phyloP scores from a whole-genome alignment of 2,329 filamentous ascomycete species.

The Gaeumannomyces tritici region DNA sequence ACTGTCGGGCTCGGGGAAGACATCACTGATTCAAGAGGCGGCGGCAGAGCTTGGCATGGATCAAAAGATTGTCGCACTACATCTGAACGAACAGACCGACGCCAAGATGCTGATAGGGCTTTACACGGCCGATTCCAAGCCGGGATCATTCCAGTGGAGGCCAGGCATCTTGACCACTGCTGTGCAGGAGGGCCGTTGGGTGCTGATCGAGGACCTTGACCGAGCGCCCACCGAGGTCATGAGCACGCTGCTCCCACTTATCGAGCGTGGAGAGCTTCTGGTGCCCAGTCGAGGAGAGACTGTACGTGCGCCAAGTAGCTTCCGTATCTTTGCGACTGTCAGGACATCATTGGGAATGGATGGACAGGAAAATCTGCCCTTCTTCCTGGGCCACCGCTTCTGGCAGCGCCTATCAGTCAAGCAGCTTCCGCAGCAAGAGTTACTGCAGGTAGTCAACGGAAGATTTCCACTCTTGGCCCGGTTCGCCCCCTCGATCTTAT shows the following conservation, averaged over 20 bases:
- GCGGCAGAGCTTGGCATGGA: conserved; percentile 72
- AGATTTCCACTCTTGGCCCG: conserved; percentile 62
- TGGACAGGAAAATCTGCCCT: conserved; percentile 57
- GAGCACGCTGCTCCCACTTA: conserved; percentile 82
- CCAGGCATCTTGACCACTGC: conserved; percentile 90
- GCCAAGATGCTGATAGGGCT: conserved; percentile 92
- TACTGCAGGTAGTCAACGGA: conserved; percentile 61
- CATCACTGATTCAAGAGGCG: conserved; percentile 71
- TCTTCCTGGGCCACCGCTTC: conserved; percentile 73
- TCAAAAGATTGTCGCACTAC: conserved; percentile 79
- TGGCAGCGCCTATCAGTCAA: conserved; percentile 72
- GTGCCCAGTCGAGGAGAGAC: conserved; percentile 84
- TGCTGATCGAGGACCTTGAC: conserved; percentile 93
- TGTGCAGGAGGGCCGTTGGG: conserved; percentile 89
- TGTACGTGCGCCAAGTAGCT: conserved; percentile 73
- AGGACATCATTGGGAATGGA: conserved; percentile 63
- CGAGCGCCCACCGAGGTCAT: conserved; percentile 91
- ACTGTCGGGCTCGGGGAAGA: conserved; percentile 82
- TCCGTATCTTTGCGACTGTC: conserved; percentile 86
- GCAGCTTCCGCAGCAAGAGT: conserved; percentile 57
- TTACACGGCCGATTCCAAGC: conserved; percentile 81
- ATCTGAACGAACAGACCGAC: conserved; percentile 96
- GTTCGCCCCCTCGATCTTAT: conserved; percentile 48
- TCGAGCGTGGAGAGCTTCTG: conserved; percentile 83
- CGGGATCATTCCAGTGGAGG: conserved; percentile 86